Evolutionary conservation across 2,329 filamentous ascomycete species (phyloP).

Genomic region (Aspergillus oerlinghausenensis): DNA sequence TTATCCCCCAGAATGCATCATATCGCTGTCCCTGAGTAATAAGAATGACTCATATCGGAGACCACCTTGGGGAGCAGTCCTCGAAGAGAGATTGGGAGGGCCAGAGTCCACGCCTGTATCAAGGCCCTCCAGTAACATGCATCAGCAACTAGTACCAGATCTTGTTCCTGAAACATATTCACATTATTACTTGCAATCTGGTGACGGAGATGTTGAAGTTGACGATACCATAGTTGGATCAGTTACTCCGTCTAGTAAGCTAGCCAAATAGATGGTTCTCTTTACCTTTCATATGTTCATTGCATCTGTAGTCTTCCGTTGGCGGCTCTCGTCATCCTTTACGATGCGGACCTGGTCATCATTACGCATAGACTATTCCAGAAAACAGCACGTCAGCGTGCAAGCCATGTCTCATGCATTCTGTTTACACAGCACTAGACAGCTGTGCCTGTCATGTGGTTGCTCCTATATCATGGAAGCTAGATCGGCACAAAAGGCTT

Average conservation of each 20-base stretch:
- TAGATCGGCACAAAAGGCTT: background rate
- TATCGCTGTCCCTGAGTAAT: background rate
- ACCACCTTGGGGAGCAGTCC: background rate
- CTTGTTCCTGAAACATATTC: constrained; percentile 44
- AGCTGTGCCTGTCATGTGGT: background rate
- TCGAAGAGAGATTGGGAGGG: background rate
- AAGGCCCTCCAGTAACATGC: constrained; percentile 47
- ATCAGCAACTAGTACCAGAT: constrained; percentile 47
- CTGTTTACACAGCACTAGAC: too few relatives aligned
- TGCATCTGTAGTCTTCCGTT: too few relatives aligned
- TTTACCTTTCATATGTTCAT: too few relatives aligned
- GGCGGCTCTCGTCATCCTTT: too few relatives aligned
- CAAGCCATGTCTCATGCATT: too few relatives aligned
- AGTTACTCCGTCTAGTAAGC: too few relatives aligned
- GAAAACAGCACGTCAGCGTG: too few relatives aligned
- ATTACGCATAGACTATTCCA: too few relatives aligned
- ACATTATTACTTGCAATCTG: constrained; percentile 45
- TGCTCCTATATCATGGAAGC: background rate
- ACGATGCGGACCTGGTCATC: too few relatives aligned
- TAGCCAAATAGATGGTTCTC: too few relatives aligned
- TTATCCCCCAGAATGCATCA: background rate
- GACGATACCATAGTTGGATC: too few relatives aligned
- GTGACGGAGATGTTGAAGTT: too few relatives aligned
- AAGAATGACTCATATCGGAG: background rate
- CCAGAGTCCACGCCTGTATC: background rate